Base-by-base conservation (phyloP, 2,329 filamentous ascomycete species). In the Fusarium sp. region DNA sequence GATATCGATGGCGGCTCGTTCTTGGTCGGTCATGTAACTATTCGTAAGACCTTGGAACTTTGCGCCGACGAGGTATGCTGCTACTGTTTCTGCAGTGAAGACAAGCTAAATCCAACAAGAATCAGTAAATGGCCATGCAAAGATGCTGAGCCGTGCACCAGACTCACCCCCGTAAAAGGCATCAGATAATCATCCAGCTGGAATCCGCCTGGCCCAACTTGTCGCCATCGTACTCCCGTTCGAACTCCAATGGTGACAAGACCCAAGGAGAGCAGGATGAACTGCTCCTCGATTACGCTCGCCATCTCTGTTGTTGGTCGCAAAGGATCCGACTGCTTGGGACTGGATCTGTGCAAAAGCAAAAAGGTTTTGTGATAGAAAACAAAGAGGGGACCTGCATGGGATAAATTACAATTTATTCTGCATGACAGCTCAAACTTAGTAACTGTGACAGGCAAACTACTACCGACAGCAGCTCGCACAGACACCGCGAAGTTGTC, bases 211-310 rank as follows among this genome's bases (percentile, higher is more conserved):
- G 60, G 45, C 0, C 68, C 68, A 46, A 71, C 58, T 37, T 66
- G 61, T 35, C 65, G 54, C 39, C 58, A 66, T 53, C 68, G 31
- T 4, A 71, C 68, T 1, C 43, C 51, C 29, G 69, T 58, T 41
- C 68, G 46, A 15, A 58, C 48, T 13, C 48, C 46, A 11, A 71
- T 71, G 49, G 68, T 67, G 41, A 66, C 14, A 11, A 71, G 55
- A 21, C 68, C 68, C 21, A 71, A 8, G 6, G 68, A 63, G 35
- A 71, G 68, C n/a, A 71, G 55, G 11, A 59, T 51, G 29, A 71
- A 71, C 27, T 71, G 68, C 46, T 71, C 68, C 43, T 66, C 51
- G 23, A 71, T 71, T n/a, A 52, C 55, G 64, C 69, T 71, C n/a
- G 35, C 41, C 33, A 35, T n/a, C 4, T 9, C 4, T 17, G 33